Conservation (phyloP, 306 rosid species). For the Acacia crassicarpa region DNA sequence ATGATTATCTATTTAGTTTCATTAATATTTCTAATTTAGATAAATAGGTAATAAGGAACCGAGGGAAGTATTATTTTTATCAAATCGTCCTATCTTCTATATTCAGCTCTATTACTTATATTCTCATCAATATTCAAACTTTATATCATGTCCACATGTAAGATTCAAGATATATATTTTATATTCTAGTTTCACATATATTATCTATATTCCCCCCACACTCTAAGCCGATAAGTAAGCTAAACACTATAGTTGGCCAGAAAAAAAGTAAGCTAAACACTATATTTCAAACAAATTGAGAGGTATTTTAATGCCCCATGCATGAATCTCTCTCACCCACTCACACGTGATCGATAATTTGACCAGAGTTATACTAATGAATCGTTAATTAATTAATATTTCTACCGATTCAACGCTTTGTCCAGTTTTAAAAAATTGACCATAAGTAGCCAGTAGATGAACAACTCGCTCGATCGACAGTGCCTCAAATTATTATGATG, state of each 20-base stretch:
- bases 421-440: neutral
- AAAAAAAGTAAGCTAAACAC: slow-evolving; percentile 23
- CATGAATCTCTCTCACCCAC: neutral
- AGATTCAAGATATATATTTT: slow-evolving; percentile 20
- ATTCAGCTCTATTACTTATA: neutral
- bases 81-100: neutral
- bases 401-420: neutral
- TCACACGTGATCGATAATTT: neutral
- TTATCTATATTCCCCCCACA: neutral
- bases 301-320: neutral
- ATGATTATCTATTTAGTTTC: too few species aligned
- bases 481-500: neutral
- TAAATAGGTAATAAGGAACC: too few species aligned
- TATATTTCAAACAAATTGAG: slow-evolving; percentile 13
- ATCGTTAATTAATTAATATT: neutral
- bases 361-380: neutral
- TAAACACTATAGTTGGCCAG: neutral
- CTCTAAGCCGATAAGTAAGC: slow-evolving; percentile 31
- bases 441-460: neutral
- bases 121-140: slow-evolving; percentile 15
- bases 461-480: neutral
- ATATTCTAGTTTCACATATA: slow-evolving; percentile 1
- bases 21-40: too few species aligned
- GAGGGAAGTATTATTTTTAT: neutral
- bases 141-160: slow-evolving; percentile 10